Evolutionary conservation across 352 stramenopile species (phyloP).

Genomic region (Phytophthora podocarpi): DNA sequence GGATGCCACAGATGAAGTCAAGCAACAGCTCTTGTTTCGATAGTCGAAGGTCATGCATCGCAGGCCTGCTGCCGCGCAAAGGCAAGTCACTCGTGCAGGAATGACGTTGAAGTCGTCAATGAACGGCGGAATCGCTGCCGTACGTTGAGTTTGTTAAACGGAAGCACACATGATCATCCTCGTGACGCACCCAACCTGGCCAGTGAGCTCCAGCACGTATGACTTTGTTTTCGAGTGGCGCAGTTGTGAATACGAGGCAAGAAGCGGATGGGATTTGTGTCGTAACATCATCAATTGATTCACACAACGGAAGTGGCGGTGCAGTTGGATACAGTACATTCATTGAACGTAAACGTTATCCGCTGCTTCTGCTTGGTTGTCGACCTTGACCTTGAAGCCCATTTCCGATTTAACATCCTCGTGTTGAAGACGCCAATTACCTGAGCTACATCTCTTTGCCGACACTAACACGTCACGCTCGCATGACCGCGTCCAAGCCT

Average conservation of each 20-base stretch:
- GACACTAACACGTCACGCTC: too few relatives aligned
- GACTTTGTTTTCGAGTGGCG: neutral
- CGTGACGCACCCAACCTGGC: constrained; percentile 2
- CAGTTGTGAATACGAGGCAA: constrained; percentile 14
- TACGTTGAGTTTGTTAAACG: constrained; percentile 11
- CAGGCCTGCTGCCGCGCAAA: too few relatives aligned
- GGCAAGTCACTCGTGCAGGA: too few relatives aligned
- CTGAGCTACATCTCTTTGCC: neutral
- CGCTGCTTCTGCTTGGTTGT: constrained; percentile 3
- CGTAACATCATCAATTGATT: constrained; percentile 24
- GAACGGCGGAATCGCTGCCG: neutral
- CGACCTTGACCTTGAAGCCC: constrained; percentile 9
- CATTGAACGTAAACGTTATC: too few relatives aligned
- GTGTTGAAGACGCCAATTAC: neutral
- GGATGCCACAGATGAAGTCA: too few relatives aligned
- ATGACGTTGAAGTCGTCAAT: constrained; percentile 15
- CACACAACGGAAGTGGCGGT: constrained; percentile 7
- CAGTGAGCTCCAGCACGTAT: neutral
- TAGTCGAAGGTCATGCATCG: neutral
- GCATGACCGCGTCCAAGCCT: constrained; percentile 1
- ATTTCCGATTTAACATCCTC: constrained; percentile 12
- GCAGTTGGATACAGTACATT: neutral
- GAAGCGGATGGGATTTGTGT: constrained; percentile 7
- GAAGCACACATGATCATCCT: neutral
- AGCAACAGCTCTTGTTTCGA: neutral